phyloP scores from a whole-genome alignment of 2,329 filamentous ascomycete species.

The Phaeosphaeriaceae sp. region DNA sequence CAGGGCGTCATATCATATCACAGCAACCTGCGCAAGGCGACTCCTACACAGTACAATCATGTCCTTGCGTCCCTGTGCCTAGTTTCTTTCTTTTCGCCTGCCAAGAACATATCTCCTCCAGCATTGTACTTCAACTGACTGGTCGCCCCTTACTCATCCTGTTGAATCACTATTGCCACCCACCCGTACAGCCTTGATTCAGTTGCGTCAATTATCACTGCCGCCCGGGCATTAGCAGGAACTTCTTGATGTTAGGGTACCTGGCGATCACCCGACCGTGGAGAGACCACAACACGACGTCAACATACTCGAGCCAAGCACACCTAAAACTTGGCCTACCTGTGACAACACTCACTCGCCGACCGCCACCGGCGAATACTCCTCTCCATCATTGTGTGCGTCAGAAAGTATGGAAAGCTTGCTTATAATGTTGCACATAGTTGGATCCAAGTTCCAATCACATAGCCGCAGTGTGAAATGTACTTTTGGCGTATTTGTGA shows the following conservation, averaged over 20 bases:
- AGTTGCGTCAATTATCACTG: not conserved
- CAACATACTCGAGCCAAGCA: conserved; percentile 9
- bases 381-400: conserved; percentile 1
- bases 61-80: not conserved
- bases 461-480: not conserved
- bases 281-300: conserved; percentile 3
- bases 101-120: conserved; percentile 5
- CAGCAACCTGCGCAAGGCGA: not conserved
- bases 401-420: conserved; percentile 2
- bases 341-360: not conserved
- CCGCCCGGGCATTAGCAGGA: not conserved
- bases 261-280: conserved; percentile 8
- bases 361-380: not conserved
- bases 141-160: conserved; percentile 1
- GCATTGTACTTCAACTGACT: conserved; percentile 9
- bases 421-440: no score
- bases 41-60: not conserved
- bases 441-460: no score
- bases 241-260: not conserved
- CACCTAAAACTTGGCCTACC: conserved; percentile 18
- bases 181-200: conserved; percentile 19
- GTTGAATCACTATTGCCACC: not conserved
- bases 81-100: conserved; percentile 13
- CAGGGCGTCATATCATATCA: conserved; percentile 22
- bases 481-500: not conserved